Percentiles rank a stretch among this genome's conserved stretches.
These are phyloP conservation scores for Apiospora arundinis DNA, from an alignment of 2,329 filamentous ascomycete species.

Conservation along the genomic window DNA sequence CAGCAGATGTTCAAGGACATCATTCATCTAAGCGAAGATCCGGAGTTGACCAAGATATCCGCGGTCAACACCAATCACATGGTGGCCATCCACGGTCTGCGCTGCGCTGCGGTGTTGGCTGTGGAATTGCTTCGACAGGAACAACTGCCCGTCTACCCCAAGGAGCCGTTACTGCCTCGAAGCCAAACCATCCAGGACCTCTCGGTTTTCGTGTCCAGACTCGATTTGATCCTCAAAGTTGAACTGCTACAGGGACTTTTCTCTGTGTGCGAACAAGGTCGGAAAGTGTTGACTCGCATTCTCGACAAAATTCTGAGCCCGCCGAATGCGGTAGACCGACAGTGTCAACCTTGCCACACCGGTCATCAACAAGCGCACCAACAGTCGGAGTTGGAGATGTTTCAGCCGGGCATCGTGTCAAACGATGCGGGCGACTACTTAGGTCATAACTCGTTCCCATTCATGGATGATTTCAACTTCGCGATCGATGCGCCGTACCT, in stretches of 20 bases:
- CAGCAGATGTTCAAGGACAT: conserved; percentile 41
- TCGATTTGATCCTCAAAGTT: conserved; percentile 34
- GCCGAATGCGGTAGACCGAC: conserved; percentile 28
- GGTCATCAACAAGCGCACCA: conserved; percentile 22
- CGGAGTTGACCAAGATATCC: conserved; percentile 38
- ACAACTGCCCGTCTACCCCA: conserved; percentile 41
- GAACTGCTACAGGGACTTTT: conserved; percentile 36
- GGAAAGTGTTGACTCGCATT: conserved; percentile 43
- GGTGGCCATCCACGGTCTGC: conserved; percentile 41
- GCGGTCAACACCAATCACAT: conserved; percentile 39
- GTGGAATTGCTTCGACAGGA: conserved; percentile 45
- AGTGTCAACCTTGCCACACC: conserved; percentile 24
- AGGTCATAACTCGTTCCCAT: conserved; percentile 23
- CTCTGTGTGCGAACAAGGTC: conserved; percentile 41
- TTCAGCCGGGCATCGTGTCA: conserved; percentile 27
- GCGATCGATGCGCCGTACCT: conserved; percentile 38
- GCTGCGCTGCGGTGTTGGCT: conserved; percentile 43
- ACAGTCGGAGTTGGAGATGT: neutral
- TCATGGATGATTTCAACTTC: conserved; percentile 35
- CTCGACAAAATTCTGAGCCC: conserved; percentile 44
- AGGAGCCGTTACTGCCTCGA: conserved; percentile 41
- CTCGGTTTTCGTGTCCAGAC: conserved; percentile 42
- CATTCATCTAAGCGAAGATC: conserved; percentile 38
- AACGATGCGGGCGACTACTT: conserved; percentile 28
- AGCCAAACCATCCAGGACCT: conserved; percentile 46